A percentile compares a stretch with the other conserved stretches of the same genome.
Conservation (phyloP, 345 rosid species). For the Lagerstroemia speciosa region DNA sequence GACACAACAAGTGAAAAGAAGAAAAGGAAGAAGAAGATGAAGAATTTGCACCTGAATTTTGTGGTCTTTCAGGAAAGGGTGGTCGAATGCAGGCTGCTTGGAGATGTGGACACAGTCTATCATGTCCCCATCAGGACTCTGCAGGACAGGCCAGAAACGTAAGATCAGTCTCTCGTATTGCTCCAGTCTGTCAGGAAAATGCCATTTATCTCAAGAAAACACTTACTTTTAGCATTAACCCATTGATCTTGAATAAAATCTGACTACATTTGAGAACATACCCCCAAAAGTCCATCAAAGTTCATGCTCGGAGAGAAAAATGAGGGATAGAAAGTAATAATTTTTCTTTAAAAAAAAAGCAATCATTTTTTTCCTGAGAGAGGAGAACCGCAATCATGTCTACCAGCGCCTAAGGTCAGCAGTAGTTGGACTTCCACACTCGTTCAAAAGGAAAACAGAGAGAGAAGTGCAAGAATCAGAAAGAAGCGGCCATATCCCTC, state of each 20-base stretch:
- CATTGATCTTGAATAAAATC: not conserved
- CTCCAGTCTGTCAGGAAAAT: not conserved
- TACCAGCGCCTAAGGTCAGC: not conserved
- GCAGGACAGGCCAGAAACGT: slow-evolving; percentile 17
- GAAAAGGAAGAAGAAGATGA: not conserved
- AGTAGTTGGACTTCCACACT: not conserved
- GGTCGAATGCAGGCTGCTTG: slow-evolving; percentile 95
- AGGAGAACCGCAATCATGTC: not conserved
- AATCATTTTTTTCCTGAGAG: not conserved
- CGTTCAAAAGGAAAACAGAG: not conserved
- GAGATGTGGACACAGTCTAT: slow-evolving; percentile 84
- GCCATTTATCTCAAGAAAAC: not conserved
- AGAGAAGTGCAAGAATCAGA: not conserved
- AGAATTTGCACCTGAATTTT: slow-evolving; percentile 63
- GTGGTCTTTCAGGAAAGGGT: slow-evolving; percentile 90
- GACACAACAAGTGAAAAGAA: not conserved
- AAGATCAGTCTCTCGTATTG: not conserved
- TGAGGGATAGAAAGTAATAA: not conserved
- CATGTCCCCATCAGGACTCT: slow-evolving; percentile 73
- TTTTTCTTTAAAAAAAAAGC: not conserved
- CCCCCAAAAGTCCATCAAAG: not conserved
- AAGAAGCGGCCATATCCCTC: not conserved
- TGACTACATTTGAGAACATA: too few relatives aligned
- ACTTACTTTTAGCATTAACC: not conserved
- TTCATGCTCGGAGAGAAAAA: not conserved